Percentiles rank a stretch among this genome's conserved stretches.
phyloP scores from a whole-genome alignment of 2,329 filamentous ascomycete genomes.

The Pseudocercospora cruenta region DNA sequence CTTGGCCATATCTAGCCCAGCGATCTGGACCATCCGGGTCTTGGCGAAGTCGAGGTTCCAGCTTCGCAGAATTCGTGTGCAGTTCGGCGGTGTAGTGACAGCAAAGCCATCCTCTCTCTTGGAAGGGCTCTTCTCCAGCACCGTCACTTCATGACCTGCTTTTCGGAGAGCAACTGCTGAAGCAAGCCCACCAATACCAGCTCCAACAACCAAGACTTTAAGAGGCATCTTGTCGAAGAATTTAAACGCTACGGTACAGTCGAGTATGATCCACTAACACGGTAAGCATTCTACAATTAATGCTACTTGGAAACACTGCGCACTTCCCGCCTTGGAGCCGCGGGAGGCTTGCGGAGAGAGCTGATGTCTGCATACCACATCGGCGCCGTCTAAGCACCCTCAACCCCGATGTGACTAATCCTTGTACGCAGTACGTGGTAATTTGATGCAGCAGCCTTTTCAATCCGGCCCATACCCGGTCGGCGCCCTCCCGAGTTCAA shows the following conservation, averaged over 20 bases:
- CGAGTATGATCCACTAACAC: no score
- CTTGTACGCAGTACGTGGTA: no score
- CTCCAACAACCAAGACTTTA: conserved; percentile 3
- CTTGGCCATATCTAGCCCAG: background rate
- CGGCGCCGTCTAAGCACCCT: background rate
- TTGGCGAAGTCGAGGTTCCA: background rate
- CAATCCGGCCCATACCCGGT: background rate
- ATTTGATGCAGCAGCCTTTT: background rate
- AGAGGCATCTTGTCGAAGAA: background rate
- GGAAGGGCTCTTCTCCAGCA: background rate
- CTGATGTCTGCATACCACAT: background rate
- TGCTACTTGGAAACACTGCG: no score
- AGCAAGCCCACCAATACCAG: conserved; percentile 1
- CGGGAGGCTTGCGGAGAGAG: no score
- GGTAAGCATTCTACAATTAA: no score
- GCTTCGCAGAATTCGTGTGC: background rate
- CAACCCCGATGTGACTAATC: no score
- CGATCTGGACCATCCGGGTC: background rate
- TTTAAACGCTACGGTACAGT: no score
- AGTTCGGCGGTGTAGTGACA: background rate
- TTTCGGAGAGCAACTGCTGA: conserved; percentile 1
- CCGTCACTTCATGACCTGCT: conserved; percentile 1
- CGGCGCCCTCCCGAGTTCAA: background rate
- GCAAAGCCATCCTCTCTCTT: background rate
- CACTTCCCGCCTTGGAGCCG: no score